Conservation (phyloP, 83 land plant genomes). For the Picea abies region DNA sequence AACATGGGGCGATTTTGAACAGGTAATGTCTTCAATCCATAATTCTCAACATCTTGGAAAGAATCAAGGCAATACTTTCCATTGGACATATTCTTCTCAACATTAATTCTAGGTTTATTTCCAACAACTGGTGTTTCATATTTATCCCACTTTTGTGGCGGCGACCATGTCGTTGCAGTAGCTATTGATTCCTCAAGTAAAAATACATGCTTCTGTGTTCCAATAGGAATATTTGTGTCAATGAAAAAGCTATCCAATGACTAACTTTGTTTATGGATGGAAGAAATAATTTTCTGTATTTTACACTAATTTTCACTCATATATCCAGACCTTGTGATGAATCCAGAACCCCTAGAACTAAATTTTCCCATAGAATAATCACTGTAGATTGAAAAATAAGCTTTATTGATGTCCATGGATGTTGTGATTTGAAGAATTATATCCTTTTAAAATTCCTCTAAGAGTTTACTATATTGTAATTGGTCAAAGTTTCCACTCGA, state of each 20-base stretch:
- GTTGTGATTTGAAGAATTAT: neutral
- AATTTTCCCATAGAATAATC: neutral
- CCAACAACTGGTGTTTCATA: constrained; percentile 34
- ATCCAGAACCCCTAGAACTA: constrained; percentile 11
- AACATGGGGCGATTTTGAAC: too few relatives aligned
- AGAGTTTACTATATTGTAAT: neutral
- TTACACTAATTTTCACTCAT: neutral
- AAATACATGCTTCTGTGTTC: neutral
- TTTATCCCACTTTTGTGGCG: constrained; percentile 26
- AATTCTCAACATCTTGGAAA: too few relatives aligned
- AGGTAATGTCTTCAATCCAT: too few relatives aligned
- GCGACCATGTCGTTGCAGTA: constrained; percentile 46
- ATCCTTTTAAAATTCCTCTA: neutral
- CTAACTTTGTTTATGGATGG: neutral
- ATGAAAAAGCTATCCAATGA: neutral
- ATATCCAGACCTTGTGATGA: constrained; percentile 7
- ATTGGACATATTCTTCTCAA: too few relatives aligned
- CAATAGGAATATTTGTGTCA: neutral
- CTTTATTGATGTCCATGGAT: neutral
- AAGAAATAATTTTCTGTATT: constrained; percentile 8
- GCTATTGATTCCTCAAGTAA: constrained; percentile 47
- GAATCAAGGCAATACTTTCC: too few relatives aligned
- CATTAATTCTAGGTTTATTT: constrained; percentile 9
- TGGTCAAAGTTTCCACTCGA: neutral
- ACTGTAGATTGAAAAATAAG: neutral